phyloP scores from a whole-genome alignment of 2,329 filamentous ascomycete genomes.

The Talaromyces sp. region DNA sequence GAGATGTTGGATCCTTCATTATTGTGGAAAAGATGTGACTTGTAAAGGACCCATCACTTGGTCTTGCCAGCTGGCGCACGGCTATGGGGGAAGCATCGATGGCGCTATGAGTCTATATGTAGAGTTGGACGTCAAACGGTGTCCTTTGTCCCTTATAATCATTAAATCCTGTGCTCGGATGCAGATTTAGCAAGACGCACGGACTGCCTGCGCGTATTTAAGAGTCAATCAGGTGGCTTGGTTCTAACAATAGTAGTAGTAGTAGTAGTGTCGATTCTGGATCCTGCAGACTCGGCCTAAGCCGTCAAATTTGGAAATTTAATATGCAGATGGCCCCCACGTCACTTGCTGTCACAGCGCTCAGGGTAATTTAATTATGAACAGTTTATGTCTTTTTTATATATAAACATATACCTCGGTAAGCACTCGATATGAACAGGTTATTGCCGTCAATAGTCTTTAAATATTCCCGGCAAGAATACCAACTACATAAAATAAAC shows the following conservation, averaged over 20 bases:
- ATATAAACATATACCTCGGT: too few species aligned
- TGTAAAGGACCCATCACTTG: background rate
- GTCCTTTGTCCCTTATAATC: background rate
- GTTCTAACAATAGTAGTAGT: too few species aligned
- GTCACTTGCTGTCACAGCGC: background rate
- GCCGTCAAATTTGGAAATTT: background rate
- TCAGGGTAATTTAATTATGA: background rate
- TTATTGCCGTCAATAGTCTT: too few species aligned
- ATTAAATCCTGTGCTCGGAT: background rate
- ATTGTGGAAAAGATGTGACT: background rate
- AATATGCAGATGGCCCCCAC: background rate
- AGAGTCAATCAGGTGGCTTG: background rate
- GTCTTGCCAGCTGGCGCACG: background rate
- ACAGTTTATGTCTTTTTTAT: background rate
- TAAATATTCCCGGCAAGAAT: too few species aligned
- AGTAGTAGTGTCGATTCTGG: too few species aligned
- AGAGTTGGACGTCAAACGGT: background rate
- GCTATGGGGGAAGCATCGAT: too few species aligned
- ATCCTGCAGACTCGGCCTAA: background rate
- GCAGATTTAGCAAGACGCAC: background rate
- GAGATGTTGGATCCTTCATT: background rate
- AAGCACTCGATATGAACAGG: too few species aligned
- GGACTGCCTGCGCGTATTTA: background rate
- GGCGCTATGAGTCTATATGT: too few species aligned
- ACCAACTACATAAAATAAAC: too few species aligned